These are phyloP conservation scores for Phytophthora capsici DNA, from an alignment of 352 stramenopile species.

Conservation along the genomic window DNA sequence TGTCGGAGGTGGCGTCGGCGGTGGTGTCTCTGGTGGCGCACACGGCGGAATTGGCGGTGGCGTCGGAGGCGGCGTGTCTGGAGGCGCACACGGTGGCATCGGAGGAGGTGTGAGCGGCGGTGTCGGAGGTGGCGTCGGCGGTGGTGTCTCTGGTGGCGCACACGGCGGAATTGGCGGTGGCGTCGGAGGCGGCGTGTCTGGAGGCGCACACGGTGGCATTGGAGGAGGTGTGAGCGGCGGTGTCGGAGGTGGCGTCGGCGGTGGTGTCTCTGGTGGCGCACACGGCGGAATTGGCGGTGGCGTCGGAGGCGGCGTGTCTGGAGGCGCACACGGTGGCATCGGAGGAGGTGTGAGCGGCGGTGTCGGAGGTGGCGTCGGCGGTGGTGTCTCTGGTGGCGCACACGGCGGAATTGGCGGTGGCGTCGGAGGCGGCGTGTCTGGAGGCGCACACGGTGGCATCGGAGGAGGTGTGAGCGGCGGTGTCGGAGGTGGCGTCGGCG, in stretches of 20 bases:
- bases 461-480: background rate
- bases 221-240: background rate
- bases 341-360: background rate
- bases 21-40: background rate
- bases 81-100: background rate
- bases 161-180: background rate
- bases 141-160: background rate
- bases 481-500: background rate
- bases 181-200: background rate
- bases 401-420: background rate
- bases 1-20: background rate
- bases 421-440: background rate
- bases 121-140: background rate
- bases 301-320: background rate
- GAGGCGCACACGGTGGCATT: background rate
- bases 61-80: background rate
- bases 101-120: background rate
- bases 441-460: background rate
- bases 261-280: background rate
- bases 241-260: background rate
- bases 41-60: background rate
- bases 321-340: background rate
- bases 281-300: background rate
- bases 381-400: background rate
- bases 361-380: background rate